Evolutionary conservation across 352 stramenopile species (phyloP), one percentile per base, ranked within the genome.

Genomic region (Phytophthora ohioensis): DNA sequence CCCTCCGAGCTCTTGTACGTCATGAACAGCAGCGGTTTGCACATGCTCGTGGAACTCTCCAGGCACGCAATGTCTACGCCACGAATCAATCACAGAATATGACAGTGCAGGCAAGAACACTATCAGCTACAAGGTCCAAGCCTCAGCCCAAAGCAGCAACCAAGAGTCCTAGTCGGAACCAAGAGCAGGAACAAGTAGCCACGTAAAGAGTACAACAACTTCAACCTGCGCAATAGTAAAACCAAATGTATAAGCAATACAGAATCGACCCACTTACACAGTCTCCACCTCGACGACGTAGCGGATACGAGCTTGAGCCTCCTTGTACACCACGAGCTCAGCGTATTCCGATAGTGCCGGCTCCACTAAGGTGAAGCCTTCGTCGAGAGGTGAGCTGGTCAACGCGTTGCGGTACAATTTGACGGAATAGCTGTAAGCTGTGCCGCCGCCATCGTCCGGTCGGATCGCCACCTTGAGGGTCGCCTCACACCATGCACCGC

Each of bases 271-370:
- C 48, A 38, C 34, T 36, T 62, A 64, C 54, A 76, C 54, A 2
- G 57, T 76, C 45, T 91, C 82, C 27, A 95, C 77, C 64, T 95
- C 85, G 15, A 95, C 84, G 5, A 95, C 68, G 69, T 95, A 95
- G 2, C 85, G 82, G 38, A 95, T 90, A 21, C 80, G 81, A 10
- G 79, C 85, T 47, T 92, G 87, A 6, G 72, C 73, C 61, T 92
- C 82, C 43, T 95, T 80, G 81, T 90, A 92, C 62, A 95, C 87
- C 38, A 93, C 87, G 9, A 87, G 71, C 55, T 95, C 87, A 15
- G 85, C 82, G 71, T 91, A 84, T 15, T 79, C 36, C 4, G 45
- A 64, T n/a, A 77, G 43, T 11, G 63, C 56, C 3, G 58, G 53
- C 17, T 71, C 64, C 12, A 73, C 60, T 31, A 78, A 38, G 3